These are phyloP conservation scores for Ophiostoma ips DNA, from an alignment of 2,329 filamentous ascomycete species.

Conservation along the genomic window DNA sequence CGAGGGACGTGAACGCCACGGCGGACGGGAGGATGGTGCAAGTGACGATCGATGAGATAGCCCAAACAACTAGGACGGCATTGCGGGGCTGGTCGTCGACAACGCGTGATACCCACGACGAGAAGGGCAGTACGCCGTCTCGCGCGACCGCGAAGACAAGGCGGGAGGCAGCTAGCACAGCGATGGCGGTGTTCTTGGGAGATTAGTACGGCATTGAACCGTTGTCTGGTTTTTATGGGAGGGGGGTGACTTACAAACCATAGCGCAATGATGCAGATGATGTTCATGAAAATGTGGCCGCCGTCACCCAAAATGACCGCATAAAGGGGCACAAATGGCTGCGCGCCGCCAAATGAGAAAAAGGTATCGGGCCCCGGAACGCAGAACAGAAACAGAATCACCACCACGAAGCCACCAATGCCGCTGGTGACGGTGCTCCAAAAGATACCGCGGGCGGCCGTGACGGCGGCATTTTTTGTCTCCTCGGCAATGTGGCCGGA, in stretches of 20 bases:
- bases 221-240: no score
- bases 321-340: slow-evolving; percentile 10
- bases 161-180: slow-evolving; percentile 8
- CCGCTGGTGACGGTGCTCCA: slow-evolving; percentile 10
- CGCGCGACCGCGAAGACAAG: slow-evolving; percentile 10
- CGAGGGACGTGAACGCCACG: slow-evolving; percentile 10
- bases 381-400: slow-evolving; percentile 10
- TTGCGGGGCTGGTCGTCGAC: slow-evolving; percentile 9
- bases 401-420: slow-evolving; percentile 7
- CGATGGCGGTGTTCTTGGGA: slow-evolving; percentile 8
- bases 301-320: slow-evolving; percentile 9
- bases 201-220: background rate
- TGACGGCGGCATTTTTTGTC: slow-evolving; percentile 9
- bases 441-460: slow-evolving; percentile 9
- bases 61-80: slow-evolving; percentile 10
- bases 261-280: slow-evolving; percentile 9
- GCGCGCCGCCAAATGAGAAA: slow-evolving; percentile 7
- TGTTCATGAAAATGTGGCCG: slow-evolving; percentile 9
- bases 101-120: slow-evolving; percentile 5
- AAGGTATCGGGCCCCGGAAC: slow-evolving; percentile 3
- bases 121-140: slow-evolving; percentile 10
- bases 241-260: slow-evolving; percentile 5
- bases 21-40: slow-evolving; percentile 10
- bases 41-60: slow-evolving; percentile 4
- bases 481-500: slow-evolving; percentile 11